Evolutionary conservation across 2,329 filamentous ascomycete genomes (phyloP).

Genomic region (Bisporella sp.): DNA sequence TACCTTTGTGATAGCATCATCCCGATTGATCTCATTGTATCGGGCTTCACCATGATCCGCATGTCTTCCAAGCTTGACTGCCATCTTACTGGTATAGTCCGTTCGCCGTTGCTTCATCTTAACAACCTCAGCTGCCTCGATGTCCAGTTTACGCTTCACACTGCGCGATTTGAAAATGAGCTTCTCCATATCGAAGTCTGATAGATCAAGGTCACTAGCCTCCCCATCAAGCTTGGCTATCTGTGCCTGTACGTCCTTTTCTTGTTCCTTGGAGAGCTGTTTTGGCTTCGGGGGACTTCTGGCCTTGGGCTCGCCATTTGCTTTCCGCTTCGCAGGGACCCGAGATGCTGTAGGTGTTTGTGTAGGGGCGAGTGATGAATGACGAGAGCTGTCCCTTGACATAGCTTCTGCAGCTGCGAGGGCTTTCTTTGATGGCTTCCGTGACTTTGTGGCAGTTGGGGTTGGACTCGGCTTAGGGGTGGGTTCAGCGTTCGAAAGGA

Average conservation of each 20-base stretch:
- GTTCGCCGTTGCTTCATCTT: constrained; percentile 56
- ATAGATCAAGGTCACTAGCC: constrained; percentile 48
- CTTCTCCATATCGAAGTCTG: constrained; percentile 43
- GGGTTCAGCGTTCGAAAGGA: constrained; percentile 76
- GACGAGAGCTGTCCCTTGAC: constrained; percentile 30
- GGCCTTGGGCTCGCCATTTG: constrained; percentile 45
- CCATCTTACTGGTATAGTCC: constrained; percentile 53
- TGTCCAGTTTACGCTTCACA: constrained; percentile 62
- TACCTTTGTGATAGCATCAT: constrained; percentile 77
- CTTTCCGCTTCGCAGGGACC: constrained; percentile 31
- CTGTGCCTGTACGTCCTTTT: constrained; percentile 61
- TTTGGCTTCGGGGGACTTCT: constrained; percentile 42
- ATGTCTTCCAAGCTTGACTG: constrained; percentile 59
- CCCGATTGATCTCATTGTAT: constrained; percentile 71
- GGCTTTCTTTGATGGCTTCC: constrained; percentile 16
- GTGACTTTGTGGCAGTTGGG: constrained; percentile 26
- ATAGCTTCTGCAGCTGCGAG: constrained; percentile 17
- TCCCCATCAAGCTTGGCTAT: constrained; percentile 54
- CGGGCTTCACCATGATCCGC: constrained; percentile 66
- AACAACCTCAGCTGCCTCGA: constrained; percentile 53
- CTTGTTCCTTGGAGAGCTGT: constrained; percentile 49
- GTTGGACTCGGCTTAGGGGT: constrained; percentile 38
- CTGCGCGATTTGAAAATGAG: constrained; percentile 46
- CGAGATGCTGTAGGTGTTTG: constrained; percentile 37
- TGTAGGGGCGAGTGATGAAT: constrained; percentile 39